Evolutionary conservation across 768 basidiomycete species (phyloP).

Genomic region (Mycena vitilis): DNA sequence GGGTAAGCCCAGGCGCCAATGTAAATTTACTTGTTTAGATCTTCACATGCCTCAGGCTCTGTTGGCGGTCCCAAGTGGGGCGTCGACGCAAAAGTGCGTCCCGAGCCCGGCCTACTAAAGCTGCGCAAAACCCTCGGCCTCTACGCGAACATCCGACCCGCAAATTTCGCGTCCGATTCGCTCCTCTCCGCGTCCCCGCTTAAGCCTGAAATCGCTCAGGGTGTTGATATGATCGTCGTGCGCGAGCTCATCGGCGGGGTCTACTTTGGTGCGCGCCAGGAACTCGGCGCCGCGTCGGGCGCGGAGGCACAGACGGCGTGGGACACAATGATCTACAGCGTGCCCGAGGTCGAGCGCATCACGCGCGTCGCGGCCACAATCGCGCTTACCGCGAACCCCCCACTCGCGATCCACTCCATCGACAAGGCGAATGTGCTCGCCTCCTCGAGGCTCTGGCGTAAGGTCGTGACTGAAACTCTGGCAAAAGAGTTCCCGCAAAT

Average conservation of each 20-base stretch:
- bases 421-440: slow-evolving; percentile 99
- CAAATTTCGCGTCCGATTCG: slow-evolving; percentile 93
- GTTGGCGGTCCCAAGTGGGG: slow-evolving; percentile 99
- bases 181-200: slow-evolving; percentile 91
- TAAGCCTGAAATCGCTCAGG: slow-evolving; percentile 82
- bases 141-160: slow-evolving; percentile 98
- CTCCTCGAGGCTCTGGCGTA: slow-evolving; percentile 93
- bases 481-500: slow-evolving; percentile 90
- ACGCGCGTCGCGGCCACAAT: slow-evolving; percentile 96
- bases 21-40: background rate
- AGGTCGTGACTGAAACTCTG: slow-evolving; percentile 88
- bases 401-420: slow-evolving; percentile 89
- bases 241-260: slow-evolving; percentile 96
- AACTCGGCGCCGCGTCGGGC: slow-evolving; percentile 74
- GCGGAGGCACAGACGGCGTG: slow-evolving; percentile 74
- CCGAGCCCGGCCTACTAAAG: slow-evolving; percentile 89
- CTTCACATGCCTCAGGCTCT: slow-evolving; percentile 66
- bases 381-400: slow-evolving; percentile 84
- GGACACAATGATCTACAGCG: slow-evolving; percentile 95
- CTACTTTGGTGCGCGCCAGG: slow-evolving; percentile 95
- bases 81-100: slow-evolving; percentile 86
- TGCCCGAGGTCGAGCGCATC: slow-evolving; percentile 92
- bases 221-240: slow-evolving; percentile 92
- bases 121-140: slow-evolving; percentile 94
- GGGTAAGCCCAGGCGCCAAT: slow-evolving; percentile 62